Evolutionary conservation across 169 alveolate species (phyloP).

Genomic region (Cyclospora cayetanensis): DNA sequence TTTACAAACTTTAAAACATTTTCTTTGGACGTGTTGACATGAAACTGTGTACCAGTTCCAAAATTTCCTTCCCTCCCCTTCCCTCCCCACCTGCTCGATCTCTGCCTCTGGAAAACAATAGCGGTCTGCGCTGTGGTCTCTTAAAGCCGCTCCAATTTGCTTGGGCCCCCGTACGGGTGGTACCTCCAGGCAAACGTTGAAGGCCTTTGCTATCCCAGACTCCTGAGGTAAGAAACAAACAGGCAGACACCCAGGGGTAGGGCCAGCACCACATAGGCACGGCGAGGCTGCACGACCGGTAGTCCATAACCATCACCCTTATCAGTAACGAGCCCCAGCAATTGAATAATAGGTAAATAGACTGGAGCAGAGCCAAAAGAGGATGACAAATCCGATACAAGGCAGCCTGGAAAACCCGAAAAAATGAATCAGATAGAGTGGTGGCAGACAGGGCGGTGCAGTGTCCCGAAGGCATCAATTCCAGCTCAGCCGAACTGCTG

Average conservation of each 20-base stretch:
- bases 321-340: not conserved
- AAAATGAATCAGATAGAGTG: no score
- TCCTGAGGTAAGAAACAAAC: conserved; percentile 19
- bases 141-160: conserved; percentile 57
- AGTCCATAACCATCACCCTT: not conserved
- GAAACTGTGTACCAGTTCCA: no score
- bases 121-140: conserved; percentile 55
- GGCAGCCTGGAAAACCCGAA: not conserved
- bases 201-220: conserved; percentile 72
- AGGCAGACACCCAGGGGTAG: no score
- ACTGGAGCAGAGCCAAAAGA: not conserved
- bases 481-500: no score
- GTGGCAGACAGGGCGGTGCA: no score
- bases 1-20: no score
- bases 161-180: conserved; percentile 67
- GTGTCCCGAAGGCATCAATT: no score
- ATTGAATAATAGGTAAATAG: not conserved
- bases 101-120: conserved; percentile 64
- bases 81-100: conserved; percentile 42
- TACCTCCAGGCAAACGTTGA: conserved; percentile 69
- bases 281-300: no score
- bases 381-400: not conserved
- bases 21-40: no score
- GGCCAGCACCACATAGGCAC: no score
- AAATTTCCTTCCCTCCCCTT: no score